phyloP scores from a whole-genome alignment of 345 rosid genomes.

The Microthlaspi erraticum region DNA sequence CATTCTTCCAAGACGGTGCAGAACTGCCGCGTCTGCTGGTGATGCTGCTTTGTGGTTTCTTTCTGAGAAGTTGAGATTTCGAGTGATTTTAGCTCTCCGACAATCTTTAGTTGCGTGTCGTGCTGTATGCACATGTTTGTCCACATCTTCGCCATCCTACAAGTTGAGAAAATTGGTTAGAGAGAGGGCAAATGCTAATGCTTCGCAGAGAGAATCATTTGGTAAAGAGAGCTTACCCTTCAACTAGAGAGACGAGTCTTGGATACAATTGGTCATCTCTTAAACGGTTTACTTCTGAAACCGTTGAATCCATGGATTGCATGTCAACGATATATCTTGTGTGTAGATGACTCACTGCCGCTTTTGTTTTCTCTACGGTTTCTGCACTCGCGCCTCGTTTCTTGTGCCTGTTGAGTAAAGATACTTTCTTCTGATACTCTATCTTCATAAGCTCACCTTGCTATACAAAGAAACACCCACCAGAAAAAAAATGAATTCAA shows the following conservation, averaged over 20 bases:
- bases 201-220: neutral
- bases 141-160: constrained; percentile 96
- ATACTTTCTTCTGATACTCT: constrained; percentile 83
- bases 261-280: constrained; percentile 91
- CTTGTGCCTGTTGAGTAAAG: constrained; percentile 76
- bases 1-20: constrained; percentile 64
- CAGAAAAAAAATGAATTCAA: neutral
- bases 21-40: constrained; percentile 72
- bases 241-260: constrained; percentile 71
- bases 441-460: constrained; percentile 98
- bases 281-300: constrained; percentile 81
- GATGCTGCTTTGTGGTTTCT: constrained; percentile 86
- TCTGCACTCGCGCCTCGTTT: constrained; percentile 75
- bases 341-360: constrained; percentile 89
- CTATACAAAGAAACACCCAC: constrained; percentile 47
- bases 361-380: constrained; percentile 92
- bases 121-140: constrained; percentile 69
- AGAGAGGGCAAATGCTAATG: neutral
- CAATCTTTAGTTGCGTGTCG: constrained; percentile 68
- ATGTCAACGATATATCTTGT: constrained; percentile 94
- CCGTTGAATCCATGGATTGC: constrained; percentile 98
- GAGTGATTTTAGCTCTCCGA: constrained; percentile 65
- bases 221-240: constrained; percentile 62
- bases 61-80: constrained; percentile 59
- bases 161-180: neutral